Conservation (phyloP, 2,329 filamentous ascomycete genomes). For the Zymoseptoria crescenta region DNA sequence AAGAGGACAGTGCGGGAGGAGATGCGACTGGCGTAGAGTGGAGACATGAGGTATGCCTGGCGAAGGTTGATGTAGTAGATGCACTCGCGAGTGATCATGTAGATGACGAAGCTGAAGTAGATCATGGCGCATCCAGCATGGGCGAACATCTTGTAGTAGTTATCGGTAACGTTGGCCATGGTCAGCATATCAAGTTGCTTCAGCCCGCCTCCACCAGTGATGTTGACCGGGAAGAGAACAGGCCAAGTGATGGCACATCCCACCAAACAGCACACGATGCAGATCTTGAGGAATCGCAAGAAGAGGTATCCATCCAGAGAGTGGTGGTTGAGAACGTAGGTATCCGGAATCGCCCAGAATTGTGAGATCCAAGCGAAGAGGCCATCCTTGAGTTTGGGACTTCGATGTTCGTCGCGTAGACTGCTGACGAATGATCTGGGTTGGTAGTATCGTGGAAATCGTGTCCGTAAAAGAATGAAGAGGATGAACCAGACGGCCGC, state of each 20-base stretch:
- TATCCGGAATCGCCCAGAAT: slow-evolving; percentile 55
- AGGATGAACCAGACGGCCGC: slow-evolving; percentile 29
- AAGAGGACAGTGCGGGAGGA: slow-evolving; percentile 88
- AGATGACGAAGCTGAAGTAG: slow-evolving; percentile 82
- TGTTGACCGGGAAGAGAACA: slow-evolving; percentile 79
- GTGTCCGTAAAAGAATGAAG: slow-evolving; percentile 37
- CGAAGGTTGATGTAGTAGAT: slow-evolving; percentile 90
- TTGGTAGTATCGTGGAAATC: slow-evolving; percentile 38
- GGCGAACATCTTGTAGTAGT: slow-evolving; percentile 65
- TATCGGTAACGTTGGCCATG: slow-evolving; percentile 60
- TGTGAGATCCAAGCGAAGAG: slow-evolving; percentile 37
- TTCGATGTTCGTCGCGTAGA: slow-evolving; percentile 34
- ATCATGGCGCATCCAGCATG: slow-evolving; percentile 74
- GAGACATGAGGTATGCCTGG: slow-evolving; percentile 84
- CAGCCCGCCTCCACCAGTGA: slow-evolving; percentile 62
- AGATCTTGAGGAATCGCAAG: slow-evolving; percentile 76
- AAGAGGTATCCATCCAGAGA: slow-evolving; percentile 89
- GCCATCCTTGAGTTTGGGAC: slow-evolving; percentile 31
- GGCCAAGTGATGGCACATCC: slow-evolving; percentile 83
- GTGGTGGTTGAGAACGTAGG: slow-evolving; percentile 78
- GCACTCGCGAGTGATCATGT: slow-evolving; percentile 76
- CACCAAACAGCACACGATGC: slow-evolving; percentile 70
- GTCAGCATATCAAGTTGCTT: slow-evolving; percentile 68
- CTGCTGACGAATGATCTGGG: slow-evolving; percentile 40
- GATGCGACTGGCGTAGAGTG: slow-evolving; percentile 73